Conservation (phyloP, 495 filamentous ascomycete species). For the Mytilinidion resinicola region DNA sequence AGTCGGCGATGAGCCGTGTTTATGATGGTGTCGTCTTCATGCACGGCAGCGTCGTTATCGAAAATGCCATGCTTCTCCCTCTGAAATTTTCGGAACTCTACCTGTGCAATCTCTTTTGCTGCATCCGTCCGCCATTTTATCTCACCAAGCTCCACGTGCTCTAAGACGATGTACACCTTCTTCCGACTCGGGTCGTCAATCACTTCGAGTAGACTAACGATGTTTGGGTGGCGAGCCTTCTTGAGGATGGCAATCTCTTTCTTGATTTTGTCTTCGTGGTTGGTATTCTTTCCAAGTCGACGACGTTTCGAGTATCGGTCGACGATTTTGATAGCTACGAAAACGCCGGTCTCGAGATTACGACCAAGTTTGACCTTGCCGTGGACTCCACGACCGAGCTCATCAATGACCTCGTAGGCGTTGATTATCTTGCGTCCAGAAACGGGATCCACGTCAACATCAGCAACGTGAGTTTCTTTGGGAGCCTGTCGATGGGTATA, state of each 20-base stretch:
- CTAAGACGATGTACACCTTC: constrained; percentile 96
- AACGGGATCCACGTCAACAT: constrained; percentile 76
- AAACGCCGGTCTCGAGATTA: constrained; percentile 46
- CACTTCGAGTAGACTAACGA: constrained; percentile 90
- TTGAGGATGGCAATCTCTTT: constrained; percentile 96
- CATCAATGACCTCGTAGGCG: constrained; percentile 91
- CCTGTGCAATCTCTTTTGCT: constrained; percentile 65
- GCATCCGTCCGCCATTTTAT: constrained; percentile 88
- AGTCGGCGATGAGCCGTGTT: constrained; percentile 28
- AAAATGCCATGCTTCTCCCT: constrained; percentile 55
- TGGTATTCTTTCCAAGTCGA: constrained; percentile 69
- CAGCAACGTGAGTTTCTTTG: constrained; percentile 69
- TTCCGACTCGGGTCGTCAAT: constrained; percentile 93
- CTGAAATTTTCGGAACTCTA: constrained; percentile 74
- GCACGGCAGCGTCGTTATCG: constrained; percentile 27
- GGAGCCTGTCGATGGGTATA: constrained; percentile 37
- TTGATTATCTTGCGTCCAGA: constrained; percentile 96
- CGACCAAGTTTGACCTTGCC: constrained; percentile 52
- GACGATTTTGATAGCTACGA: constrained; percentile 95
- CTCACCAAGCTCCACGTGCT: constrained; percentile 89
- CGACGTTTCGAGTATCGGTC: constrained; percentile 89
- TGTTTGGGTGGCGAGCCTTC: constrained; percentile 91
- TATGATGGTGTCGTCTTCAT: constrained; percentile 55
- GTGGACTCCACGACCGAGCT: constrained; percentile 90
- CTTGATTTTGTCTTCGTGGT: constrained; percentile 88